Evolutionary conservation across 768 basidiomycete genomes (phyloP).

Genomic region (Tephrocybe sp.): DNA sequence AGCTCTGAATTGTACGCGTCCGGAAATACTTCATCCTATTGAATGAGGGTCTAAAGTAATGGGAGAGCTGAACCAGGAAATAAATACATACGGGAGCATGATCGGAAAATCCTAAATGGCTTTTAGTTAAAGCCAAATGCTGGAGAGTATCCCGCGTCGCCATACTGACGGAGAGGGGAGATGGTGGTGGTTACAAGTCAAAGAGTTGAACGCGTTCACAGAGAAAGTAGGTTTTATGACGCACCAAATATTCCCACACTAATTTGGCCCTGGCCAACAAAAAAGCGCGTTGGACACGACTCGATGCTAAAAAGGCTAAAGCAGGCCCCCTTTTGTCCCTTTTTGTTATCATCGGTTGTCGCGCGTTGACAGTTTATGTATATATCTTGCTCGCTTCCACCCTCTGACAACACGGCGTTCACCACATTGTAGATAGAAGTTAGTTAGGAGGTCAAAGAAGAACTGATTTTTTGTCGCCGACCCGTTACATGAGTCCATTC

Average conservation of each 20-base stretch:
- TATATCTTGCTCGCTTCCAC: no score
- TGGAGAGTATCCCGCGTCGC: neutral
- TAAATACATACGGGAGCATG: constrained; percentile 8
- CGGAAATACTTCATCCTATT: constrained; percentile 24
- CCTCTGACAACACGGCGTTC: no score
- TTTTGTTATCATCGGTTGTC: no score
- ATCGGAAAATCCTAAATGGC: constrained; percentile 9
- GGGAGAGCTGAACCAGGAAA: neutral
- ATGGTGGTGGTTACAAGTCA: neutral
- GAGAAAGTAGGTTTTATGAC: constrained; percentile 4
- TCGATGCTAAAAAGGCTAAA: neutral
- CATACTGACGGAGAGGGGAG: constrained; percentile 7
- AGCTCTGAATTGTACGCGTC: constrained; percentile 35
- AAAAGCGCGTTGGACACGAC: neutral
- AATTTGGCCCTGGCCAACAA: neutral
- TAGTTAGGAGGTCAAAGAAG: no score
- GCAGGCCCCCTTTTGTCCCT: no score
- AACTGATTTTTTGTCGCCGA: neutral
- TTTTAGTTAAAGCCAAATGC: constrained; percentile 11
- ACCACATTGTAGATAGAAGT: no score
- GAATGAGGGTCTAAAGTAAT: neutral
- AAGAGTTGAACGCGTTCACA: neutral
- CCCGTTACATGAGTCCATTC: constrained; percentile 4
- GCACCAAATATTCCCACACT: constrained; percentile 18
- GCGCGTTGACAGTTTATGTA: no score